These are phyloP conservation scores for Nymphaea colorata DNA, from an alignment of 164 flowering plant genomes.

Conservation along the genomic window DNA sequence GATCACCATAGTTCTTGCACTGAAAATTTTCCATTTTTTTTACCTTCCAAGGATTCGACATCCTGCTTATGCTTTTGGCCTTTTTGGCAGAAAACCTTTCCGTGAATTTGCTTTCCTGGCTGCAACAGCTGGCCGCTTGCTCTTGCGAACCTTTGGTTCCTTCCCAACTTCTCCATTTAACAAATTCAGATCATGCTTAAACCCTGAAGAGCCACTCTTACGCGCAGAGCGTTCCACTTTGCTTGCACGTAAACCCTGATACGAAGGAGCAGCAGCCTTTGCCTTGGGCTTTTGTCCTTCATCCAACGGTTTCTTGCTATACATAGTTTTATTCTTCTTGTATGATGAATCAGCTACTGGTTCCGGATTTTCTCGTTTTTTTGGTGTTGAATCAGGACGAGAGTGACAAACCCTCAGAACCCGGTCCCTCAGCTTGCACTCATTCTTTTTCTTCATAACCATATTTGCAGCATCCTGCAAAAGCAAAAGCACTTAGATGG, in stretches of 20 bases:
- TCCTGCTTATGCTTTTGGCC: background rate
- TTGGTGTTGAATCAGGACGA: slow-evolving; percentile 36
- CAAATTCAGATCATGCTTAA: background rate
- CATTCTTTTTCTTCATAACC: slow-evolving; percentile 34
- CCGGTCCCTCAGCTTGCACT: slow-evolving; percentile 61
- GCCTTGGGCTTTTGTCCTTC: slow-evolving; percentile 6
- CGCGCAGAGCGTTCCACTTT: slow-evolving; percentile 28
- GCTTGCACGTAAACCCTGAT: slow-evolving; percentile 76
- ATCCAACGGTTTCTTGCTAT: background rate
- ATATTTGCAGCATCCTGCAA: slow-evolving; percentile 73
- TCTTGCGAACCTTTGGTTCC: slow-evolving; percentile 13
- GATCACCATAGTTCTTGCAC: too few species aligned
- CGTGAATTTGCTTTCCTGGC: slow-evolving; percentile 48
- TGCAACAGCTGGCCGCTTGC: slow-evolving; percentile 79
- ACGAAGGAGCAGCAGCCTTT: slow-evolving; percentile 25
- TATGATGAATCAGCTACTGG: background rate
- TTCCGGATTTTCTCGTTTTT: slow-evolving; percentile 28
- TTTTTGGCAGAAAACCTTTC: background rate
- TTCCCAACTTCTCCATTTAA: slow-evolving; percentile 1
- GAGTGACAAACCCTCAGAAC: slow-evolving; percentile 61
- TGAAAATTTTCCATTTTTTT: too few species aligned
- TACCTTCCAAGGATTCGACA: too few species aligned
- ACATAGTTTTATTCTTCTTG: background rate
- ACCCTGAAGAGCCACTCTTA: background rate
- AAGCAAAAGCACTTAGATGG: background rate